Percentiles rank a stretch among this genome's conserved stretches.
Evolutionary conservation across 371 early-diverging fungal species (phyloP).

Genomic region (Rhizomucor miehei): DNA sequence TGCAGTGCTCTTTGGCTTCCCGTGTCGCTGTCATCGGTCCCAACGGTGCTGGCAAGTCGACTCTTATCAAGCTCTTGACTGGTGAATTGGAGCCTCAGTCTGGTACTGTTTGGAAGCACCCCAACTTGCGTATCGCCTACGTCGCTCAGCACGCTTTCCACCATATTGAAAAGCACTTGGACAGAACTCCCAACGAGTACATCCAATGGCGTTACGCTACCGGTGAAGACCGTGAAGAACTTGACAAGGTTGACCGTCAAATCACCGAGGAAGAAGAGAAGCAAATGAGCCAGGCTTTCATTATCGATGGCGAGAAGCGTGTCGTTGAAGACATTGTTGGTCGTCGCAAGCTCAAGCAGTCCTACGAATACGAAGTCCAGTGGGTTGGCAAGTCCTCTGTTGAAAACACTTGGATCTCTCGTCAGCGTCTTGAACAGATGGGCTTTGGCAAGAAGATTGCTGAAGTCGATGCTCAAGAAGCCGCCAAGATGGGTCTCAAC

Average conservation of each 20-base stretch:
- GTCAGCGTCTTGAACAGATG: conserved; percentile 66
- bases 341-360: conserved; percentile 69
- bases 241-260: conserved; percentile 62
- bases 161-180: conserved; percentile 69
- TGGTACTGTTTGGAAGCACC: conserved; percentile 52
- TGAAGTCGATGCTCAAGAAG: conserved; percentile 63
- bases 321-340: conserved; percentile 57
- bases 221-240: conserved; percentile 67
- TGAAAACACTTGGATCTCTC: conserved; percentile 69
- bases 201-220: conserved; percentile 72
- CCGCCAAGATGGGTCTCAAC: conserved; percentile 60
- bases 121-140: conserved; percentile 70
- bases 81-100: conserved; percentile 51
- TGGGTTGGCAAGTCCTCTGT: conserved; percentile 58
- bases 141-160: conserved; percentile 84
- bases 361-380: conserved; percentile 65
- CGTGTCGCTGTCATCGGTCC: conserved; percentile 72
- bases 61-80: conserved; percentile 80
- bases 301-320: conserved; percentile 63
- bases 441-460: conserved; percentile 68
- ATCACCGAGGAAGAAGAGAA: conserved; percentile 63
- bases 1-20: conserved; percentile 65
- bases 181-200: conserved; percentile 65
- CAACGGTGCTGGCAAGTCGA: conserved; percentile 72
- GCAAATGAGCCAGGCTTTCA: conserved; percentile 59